Evolutionary conservation across 441 rosid species (phyloP), one percentile per base, ranked within the genome.

Genomic region (Macaranga tanarius): DNA sequence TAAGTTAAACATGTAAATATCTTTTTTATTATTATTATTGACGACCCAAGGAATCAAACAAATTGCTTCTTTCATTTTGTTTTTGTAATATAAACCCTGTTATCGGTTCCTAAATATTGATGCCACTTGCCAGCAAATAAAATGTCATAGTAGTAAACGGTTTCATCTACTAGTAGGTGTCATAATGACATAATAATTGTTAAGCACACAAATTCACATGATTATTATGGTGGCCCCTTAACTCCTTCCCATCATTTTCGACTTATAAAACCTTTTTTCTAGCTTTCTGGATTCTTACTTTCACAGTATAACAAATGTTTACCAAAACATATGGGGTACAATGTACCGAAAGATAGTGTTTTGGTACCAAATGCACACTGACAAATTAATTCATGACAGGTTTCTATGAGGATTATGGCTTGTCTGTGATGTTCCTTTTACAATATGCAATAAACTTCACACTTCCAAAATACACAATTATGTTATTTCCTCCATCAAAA

Each of bases 361-460:
- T 48, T 2, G 54, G 3, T 44, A 47, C 54, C 42, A 19, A 26
- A 56, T 42, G 54, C 54, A 26, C 23, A 19, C 31, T 61, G 11
- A 70, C 47, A 44, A 44, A 26, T 55, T 61, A 44, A 45, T 58
- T 70, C 40, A 57, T 34, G 31, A 48, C 25, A 38, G 50, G 17
- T 55, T 54, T 34, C 47, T 55, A 40, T 15, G 51, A 70, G 42
- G 64, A 40, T 26, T 73, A 54, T 8, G 28, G 57, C 44, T 73
- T 42, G 45, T 50, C 55, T 25, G 1, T 25, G 6, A 56, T 25
- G 26, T 56, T 7, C 47, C 31, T 47, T 44, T 42, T 23, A 16
- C 19, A 40, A 12, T 12, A 62, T 17, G 38, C 3, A 34, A 34
- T 34, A 25, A 57, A 40, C 25, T n/a, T 45, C 25, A 7, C 2